A percentile compares a stretch with the other conserved stretches of the same genome.
phyloP scores from a whole-genome alignment of 805 yeast genomes.

The Ogataea polymorpha region DNA sequence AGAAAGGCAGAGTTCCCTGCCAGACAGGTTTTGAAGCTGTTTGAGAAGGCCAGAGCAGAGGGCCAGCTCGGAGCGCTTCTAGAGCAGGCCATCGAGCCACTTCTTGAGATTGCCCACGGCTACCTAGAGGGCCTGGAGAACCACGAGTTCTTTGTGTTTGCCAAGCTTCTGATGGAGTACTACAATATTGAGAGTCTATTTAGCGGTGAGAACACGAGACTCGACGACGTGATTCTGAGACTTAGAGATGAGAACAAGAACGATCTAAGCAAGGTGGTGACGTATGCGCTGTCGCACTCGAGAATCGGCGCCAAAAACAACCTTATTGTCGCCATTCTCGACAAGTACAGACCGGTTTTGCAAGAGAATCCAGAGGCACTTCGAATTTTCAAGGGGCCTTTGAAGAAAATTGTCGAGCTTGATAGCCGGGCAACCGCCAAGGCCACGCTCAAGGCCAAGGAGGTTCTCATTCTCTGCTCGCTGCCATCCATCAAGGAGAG shows the following conservation, averaged over 20 bases:
- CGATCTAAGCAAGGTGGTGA: conserved; percentile 68
- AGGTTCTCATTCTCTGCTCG: conserved; percentile 93
- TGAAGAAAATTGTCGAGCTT: conserved; percentile 79
- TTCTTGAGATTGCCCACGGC: conserved; percentile 63
- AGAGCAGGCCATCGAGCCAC: conserved; percentile 64
- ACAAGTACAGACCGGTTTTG: conserved; percentile 75
- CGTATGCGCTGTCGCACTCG: conserved; percentile 80
- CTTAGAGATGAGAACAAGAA: conserved; percentile 86
- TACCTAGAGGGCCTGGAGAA: conserved; percentile 74
- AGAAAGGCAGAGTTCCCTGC: conserved; percentile 91
- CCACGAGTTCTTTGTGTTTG: conserved; percentile 79
- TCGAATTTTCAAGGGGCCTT: conserved; percentile 65
- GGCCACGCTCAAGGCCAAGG: conserved; percentile 93
- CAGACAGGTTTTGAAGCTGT: conserved; percentile 68
- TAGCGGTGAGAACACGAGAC: conserved; percentile 70
- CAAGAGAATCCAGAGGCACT: conserved; percentile 65
- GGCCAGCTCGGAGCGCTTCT: conserved; percentile 49
- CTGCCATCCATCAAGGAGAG: conserved; percentile 95
- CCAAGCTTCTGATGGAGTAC: conserved; percentile 66
- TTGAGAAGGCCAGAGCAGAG: conserved; percentile 57
- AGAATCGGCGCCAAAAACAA: conserved; percentile 92
- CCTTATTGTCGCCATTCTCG: conserved; percentile 79
- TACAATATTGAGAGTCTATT: conserved; percentile 75
- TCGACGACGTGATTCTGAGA: conserved; percentile 83
- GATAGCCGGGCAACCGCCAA: conserved; percentile 90